Percentiles rank a stretch among this genome's conserved stretches.
phyloP scores from a whole-genome alignment of 805 yeast genomes.

The Wickerhamiella siamensis region DNA sequence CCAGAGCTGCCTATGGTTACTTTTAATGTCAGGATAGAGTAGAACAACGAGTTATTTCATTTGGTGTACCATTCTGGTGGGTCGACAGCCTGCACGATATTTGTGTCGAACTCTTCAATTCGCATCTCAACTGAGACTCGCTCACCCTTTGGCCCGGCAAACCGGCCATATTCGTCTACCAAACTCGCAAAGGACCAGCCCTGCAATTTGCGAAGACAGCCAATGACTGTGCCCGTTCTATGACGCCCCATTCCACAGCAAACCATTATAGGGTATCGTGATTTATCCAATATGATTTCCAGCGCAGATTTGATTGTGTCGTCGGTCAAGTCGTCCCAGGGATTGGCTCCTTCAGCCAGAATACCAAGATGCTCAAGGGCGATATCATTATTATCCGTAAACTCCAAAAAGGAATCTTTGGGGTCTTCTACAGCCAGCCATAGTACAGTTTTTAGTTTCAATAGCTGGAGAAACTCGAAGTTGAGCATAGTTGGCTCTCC shows the following conservation, averaged over 20 bases:
- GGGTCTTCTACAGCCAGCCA: slow-evolving; percentile 98
- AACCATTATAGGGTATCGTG: slow-evolving; percentile 72
- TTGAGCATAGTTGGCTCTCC: slow-evolving; percentile 95
- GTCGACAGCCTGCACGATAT: slow-evolving; percentile 21
- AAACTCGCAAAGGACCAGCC: slow-evolving; percentile 98
- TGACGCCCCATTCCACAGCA: slow-evolving; percentile 99
- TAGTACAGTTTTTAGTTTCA: slow-evolving; percentile 62
- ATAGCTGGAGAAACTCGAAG: slow-evolving; percentile 65
- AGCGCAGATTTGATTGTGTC: slow-evolving; percentile 65
- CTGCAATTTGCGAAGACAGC: slow-evolving; percentile 81
- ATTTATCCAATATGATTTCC: slow-evolving; percentile 53
- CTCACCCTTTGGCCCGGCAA: slow-evolving; percentile 87
- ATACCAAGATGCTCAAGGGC: slow-evolving; percentile 71
- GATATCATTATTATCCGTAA: slow-evolving; percentile 59
- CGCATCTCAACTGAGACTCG: slow-evolving; percentile 80
- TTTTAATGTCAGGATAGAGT: slow-evolving; percentile 40
- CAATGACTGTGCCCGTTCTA: slow-evolving; percentile 91
- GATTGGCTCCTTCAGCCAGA: slow-evolving; percentile 70
- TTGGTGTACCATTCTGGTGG: not conserved
- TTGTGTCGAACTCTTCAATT: slow-evolving; percentile 56
- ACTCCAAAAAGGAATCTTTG: slow-evolving; percentile 69
- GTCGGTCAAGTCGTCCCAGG: slow-evolving; percentile 93
- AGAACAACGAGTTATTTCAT: not conserved
- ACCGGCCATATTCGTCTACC: slow-evolving; percentile 84
- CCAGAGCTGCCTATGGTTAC: slow-evolving; percentile 50